Base-by-base conservation (phyloP, 1,284 basidiomycete species). In the Mycena citricolor region DNA sequence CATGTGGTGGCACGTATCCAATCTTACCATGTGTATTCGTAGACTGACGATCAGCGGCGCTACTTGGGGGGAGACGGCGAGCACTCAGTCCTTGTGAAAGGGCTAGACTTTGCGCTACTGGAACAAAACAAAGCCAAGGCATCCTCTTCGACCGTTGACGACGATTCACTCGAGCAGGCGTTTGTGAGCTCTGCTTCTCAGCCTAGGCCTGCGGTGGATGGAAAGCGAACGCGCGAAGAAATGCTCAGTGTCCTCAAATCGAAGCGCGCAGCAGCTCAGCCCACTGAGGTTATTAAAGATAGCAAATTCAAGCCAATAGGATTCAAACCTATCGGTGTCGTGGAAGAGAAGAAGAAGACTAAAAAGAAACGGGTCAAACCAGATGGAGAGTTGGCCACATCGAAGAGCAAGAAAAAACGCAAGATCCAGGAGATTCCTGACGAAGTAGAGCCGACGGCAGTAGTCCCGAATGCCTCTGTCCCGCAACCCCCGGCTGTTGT, bases 51-150 rank as follows among this genome's bases (percentile, higher is more conserved):
- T 45, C 80, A 90, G 60, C 77, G 91, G 32, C 74, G 74, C 33
- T 92, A 90, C 62, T 77, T 94, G 2, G 92, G 92, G n/a, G 91
- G 91, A 25, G 91, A 95, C 62, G 79, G 81, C 31, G 78, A 84
- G 42, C 90, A 94, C 61, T 83, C 87, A 3, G 79, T 94, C 34
- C 78, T 94, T 4, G 90, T 94, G 30, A 94, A 92, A 57, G 90
- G 93, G n/a, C 80, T 97, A 24, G 93, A 97, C 60, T 79, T 85
- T 60, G 83, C 90, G 0, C 75, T 95, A 4, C 70, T 97, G 7
- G 88, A 92, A 56, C 86, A 90, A 57, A 83, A 90, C 54, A 90
- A 82, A 64, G 66, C 63, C 0, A 26, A 22, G 13, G 72, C 75
- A 8, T 64, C 70, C 7, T 66, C 73, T 31, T 63, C 73, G 16